A percentile compares a stretch with the other conserved stretches of the same genome.
Conservation (phyloP, 371 early-diverging fungal species). For the Fennellomyces sp. region DNA sequence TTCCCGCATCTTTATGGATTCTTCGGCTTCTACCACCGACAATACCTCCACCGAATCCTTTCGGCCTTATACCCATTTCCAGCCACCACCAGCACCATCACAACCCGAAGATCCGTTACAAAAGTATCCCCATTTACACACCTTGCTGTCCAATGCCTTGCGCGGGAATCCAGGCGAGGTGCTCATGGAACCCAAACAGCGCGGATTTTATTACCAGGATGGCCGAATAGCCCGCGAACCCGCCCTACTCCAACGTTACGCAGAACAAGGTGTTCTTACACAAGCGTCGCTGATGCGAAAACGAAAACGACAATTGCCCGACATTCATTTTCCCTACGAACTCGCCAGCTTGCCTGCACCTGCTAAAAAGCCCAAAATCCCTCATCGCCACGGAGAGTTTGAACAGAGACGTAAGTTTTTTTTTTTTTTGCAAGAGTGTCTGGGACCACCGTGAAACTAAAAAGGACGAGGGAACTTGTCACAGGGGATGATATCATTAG, state of each 20-base stretch:
- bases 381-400: conserved; percentile 54
- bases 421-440: conserved; percentile 7
- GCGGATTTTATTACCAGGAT: conserved; percentile 41
- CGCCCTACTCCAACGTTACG: conserved; percentile 29
- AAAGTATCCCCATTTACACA: conserved; percentile 8
- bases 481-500: conserved; percentile 50
- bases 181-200: conserved; percentile 28
- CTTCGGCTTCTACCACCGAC: not conserved
- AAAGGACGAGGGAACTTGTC: not conserved
- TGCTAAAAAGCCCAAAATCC: conserved; percentile 47
- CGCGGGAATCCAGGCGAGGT: conserved; percentile 9
- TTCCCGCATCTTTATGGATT: not conserved
- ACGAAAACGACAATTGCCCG: conserved; percentile 19
- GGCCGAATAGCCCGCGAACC: conserved; percentile 32
- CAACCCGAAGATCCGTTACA: conserved; percentile 3
- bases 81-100: conserved; percentile 4
- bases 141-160: not conserved
- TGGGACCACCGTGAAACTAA: no score
- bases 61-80: not conserved
- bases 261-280: conserved; percentile 37
- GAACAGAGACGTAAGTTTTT: conserved; percentile 45
- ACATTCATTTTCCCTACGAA: conserved; percentile 7
- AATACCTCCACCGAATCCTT: not conserved
- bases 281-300: conserved; percentile 34
- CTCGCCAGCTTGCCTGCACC: conserved; percentile 12